Evolutionary conservation across 1,284 basidiomycete species (phyloP), one percentile per base, ranked within the genome.

Genomic region (Cystobasidium sp.): DNA sequence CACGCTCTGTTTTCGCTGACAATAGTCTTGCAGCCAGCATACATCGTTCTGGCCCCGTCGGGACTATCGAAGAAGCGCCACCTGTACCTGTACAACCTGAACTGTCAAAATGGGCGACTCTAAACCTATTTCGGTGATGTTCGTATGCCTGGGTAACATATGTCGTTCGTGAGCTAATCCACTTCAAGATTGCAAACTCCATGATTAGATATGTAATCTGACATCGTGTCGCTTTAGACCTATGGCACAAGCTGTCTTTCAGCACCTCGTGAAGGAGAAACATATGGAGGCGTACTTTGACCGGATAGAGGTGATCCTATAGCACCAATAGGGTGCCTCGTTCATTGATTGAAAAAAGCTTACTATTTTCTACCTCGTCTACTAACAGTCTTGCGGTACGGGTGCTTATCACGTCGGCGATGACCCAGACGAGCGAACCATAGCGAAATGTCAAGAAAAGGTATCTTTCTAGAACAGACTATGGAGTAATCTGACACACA

Each of bases 391-490:
- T 16, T 70, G 74, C 0, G 78, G 79, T 4, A 80, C 78, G 4
- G 78, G 75, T 0, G 79, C 77, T 0, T 80, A 78, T 67, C 79
- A 80, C 31, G 73, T 80, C 20, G 79, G 79, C 0, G 76, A 80
- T 49, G 76, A 74, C 7, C 78, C 77, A 14, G 78, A 79, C 49
- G 76, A 77, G 39, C 72, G 77, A 20, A 71, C 74, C 22, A 43
- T 75, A 39, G 74, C 61, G 2, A 68, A 66, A 53, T 72, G 68
- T 46, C 61, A 51, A 43, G 64, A 75, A 47, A 73, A 73, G 70
- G 70, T 66, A 41, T 20, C 31, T 51, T 37, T 37, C 53, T 14
- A 31, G 39, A 59, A 24, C 39, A 6, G 62, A 20, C 22, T 8
- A n/a, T 47, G 12, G 12, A 18, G 14, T 18, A 44, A 64, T 47